Evolutionary conservation across 75 land plant genomes (phyloP), one percentile per base, ranked within the genome.

Genomic region (Isoetes taiwanensis): DNA sequence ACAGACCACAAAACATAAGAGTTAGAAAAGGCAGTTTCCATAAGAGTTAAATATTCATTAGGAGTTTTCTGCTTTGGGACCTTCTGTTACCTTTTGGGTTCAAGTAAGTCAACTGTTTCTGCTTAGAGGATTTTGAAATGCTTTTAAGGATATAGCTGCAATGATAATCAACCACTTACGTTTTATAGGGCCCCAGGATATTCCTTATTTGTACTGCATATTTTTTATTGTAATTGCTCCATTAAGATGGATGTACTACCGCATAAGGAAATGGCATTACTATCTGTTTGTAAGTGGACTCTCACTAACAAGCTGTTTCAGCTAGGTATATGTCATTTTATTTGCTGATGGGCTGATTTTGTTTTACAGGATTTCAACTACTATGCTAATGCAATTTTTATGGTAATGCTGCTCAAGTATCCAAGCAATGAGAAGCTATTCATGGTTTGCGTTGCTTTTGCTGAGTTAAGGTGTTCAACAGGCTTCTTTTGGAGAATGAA

Each of bases 201-300:
- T 87, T 43, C 95, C 79, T 0, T 83, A 81, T 61, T 68, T 86
- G 28, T 93, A 93, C 58, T 86, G 93, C 54, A 39, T 79, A 32
- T 81, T 93, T 59, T 83, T 76, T 57, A 64, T 93, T 38, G 78
- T 66, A 21, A 83, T 93, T 68, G 83, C 83, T 52, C 98, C 98
- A 67, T 70, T 93, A 1, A 61, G 98, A 20, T 93, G 98, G 98
- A 93, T 93, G 9, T 93, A 93, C 54, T 93, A 93, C 62, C 80
- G 95, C 40, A 81, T 76, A 68, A 93, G 85, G 81, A 93, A 93
- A 63, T 93, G 94, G 98, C 98, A 93, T 61, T 93, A 87, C 58
- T 93, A 76, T 63, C 83, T 93, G 34, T 65, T 93, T 78, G 98
- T 93, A 46, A 77, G 79, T 54, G n/a, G n/a, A n/a, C n/a, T n/a